A percentile compares a stretch with the other conserved stretches of the same genome.
These are phyloP conservation scores for Rhizopogon vinicolor DNA, from an alignment of 768 basidiomycete genomes.

Conservation along the genomic window DNA sequence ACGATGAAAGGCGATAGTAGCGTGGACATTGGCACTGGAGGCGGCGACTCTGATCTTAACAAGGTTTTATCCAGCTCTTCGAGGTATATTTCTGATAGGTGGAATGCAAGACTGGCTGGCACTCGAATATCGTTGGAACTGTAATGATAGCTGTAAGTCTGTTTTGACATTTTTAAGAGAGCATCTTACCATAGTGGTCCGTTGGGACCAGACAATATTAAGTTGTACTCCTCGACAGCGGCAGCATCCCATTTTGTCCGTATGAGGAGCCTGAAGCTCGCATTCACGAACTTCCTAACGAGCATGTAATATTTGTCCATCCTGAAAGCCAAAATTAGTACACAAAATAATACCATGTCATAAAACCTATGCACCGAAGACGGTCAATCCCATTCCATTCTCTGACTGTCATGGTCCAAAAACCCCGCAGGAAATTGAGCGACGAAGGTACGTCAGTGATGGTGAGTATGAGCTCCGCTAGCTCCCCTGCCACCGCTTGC, in stretches of 20 bases:
- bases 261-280: conserved; percentile 76
- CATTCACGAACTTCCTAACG: conserved; percentile 83
- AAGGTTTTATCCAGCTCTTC: conserved; percentile 81
- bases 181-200: conserved; percentile 77
- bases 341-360: background rate
- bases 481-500: conserved; percentile 81
- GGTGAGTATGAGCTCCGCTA: conserved; percentile 76
- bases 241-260: conserved; percentile 61
- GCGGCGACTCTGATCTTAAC: conserved; percentile 18
- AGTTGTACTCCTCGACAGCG: conserved; percentile 56
- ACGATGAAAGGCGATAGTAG: conserved; percentile 67
- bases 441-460: conserved; percentile 57
- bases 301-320: conserved; percentile 99
- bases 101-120: conserved; percentile 75
- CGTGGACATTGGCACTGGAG: conserved; percentile 45
- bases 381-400: conserved; percentile 96
- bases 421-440: conserved; percentile 77
- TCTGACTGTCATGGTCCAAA: conserved; percentile 86
- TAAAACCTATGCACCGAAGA: conserved; percentile 45
- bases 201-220: conserved; percentile 58
- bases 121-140: conserved; percentile 71
- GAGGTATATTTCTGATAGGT: conserved; percentile 85
- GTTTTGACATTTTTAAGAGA: background rate
- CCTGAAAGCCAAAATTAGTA: conserved; percentile 35
- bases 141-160: conserved; percentile 7